Base-by-base conservation (phyloP, 495 filamentous ascomycete genomes). In the Aspergillus leporis region DNA sequence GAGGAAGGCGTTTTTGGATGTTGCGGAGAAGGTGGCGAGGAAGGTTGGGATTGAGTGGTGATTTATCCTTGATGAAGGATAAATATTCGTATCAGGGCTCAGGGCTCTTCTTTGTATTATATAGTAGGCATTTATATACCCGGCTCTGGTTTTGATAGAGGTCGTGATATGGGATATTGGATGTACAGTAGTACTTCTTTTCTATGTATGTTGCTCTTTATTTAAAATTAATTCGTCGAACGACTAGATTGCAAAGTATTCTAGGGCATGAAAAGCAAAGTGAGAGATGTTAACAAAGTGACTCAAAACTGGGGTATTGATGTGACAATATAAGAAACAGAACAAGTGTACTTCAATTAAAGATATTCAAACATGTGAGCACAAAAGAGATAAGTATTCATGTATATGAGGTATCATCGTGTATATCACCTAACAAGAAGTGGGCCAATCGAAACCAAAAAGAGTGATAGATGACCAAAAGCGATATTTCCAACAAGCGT, bases 1-100 rank as follows among this genome's bases (percentile, higher is more conserved):
- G 53, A 86, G 88, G 16, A 72, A 79, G 55, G 88, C 86, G 5
- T 98, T 96, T 72, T 75, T 88, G 62, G 71, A 73, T 36, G 84
- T 95, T 66, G 89, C 90, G 41, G 78, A 81, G 58, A 78, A 77
- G 65, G 80, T 94, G 23, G 84, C 74, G 3, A 68, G 46, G 36
- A 86, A 83, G 72, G 72, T 80, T 60, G 78, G 73, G 57, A 45
- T 62, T 66, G 48, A 70, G 53, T 65, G 62, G 61, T 66, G 43
- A 22, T 30, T 5, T 31, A 7, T 32, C n/a, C 18, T 4, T 22
- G 3, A 10, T 21, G 9, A 13, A 16, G 21, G 25, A 21, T 25
- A 13, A 14, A 36, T 53, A 18, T 41, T 21, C 34, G 21, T 53
- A 23, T 28, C 51, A 36, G 32, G 38, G 38, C 16, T 18, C 43